Percentiles rank a stretch among this genome's conserved stretches.
These are phyloP conservation scores for Penicillium coprophilum DNA, from an alignment of 495 filamentous ascomycete genomes.

Conservation along the genomic window DNA sequence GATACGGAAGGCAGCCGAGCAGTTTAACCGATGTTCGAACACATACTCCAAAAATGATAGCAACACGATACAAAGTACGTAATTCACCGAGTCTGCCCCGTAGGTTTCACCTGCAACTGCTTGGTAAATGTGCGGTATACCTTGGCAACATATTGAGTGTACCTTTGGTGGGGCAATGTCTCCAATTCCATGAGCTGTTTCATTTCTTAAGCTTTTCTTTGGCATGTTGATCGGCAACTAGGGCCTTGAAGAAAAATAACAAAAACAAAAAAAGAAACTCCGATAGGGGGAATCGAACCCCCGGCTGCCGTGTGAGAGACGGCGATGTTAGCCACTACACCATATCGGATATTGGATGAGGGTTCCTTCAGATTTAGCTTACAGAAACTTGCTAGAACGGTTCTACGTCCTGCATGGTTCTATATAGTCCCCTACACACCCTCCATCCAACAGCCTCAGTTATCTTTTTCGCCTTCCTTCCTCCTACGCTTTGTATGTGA, in stretches of 20 bases:
- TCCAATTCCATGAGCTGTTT: background rate
- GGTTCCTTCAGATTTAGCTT: no score
- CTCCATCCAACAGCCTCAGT: no score
- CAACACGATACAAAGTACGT: background rate
- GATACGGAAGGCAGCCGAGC: no score
- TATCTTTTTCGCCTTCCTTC: no score
- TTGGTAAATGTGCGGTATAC: background rate
- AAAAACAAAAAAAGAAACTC: constrained; percentile 14
- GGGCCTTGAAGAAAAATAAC: no score
- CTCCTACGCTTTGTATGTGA: no score
- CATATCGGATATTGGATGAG: no score
- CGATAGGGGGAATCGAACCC: constrained; percentile 28
- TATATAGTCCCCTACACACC: no score
- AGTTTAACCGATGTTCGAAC: background rate
- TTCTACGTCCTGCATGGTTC: no score
- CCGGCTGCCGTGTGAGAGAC: constrained; percentile 40
- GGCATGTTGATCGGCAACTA: background rate
- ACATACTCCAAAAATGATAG: background rate
- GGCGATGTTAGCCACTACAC: constrained; percentile 40
- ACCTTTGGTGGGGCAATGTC: background rate
- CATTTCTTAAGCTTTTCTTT: background rate
- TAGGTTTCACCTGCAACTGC: background rate
- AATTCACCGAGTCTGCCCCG: background rate
- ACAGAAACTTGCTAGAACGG: no score
- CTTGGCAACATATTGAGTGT: background rate